phyloP scores from a whole-genome alignment of 2,329 filamentous ascomycete species.

The Colletotrichum lentis region DNA sequence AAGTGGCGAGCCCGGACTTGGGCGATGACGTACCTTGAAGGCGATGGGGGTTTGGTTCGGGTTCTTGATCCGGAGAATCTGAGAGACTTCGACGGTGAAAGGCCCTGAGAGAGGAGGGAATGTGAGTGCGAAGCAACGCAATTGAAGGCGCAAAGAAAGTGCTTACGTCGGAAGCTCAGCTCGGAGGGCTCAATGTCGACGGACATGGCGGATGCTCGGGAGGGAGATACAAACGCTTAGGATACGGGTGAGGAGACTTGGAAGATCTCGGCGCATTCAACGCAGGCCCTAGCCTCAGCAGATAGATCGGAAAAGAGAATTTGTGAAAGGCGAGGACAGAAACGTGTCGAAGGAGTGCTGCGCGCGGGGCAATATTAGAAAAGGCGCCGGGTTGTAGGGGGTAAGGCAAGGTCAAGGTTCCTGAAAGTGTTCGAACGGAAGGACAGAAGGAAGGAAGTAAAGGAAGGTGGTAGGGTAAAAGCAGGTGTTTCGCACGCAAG shows the following conservation, averaged over 20 bases:
- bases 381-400: slow-evolving; percentile 28
- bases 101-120: slow-evolving; percentile 59
- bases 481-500: slow-evolving; percentile 37
- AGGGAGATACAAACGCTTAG: slow-evolving; percentile 23
- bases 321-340: slow-evolving; percentile 24
- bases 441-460: slow-evolving; percentile 14
- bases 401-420: slow-evolving; percentile 18
- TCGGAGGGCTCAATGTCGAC: slow-evolving; percentile 92
- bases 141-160: slow-evolving; percentile 23
- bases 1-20: slow-evolving; percentile 12
- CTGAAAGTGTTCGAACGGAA: slow-evolving; percentile 32
- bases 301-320: slow-evolving; percentile 1
- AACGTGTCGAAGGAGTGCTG: slow-evolving; percentile 33
- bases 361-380: slow-evolving; percentile 31
- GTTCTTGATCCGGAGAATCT: slow-evolving; percentile 72
- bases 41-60: slow-evolving; percentile 68
- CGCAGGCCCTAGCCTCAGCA: slow-evolving; percentile 17
- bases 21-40: slow-evolving; percentile 67
- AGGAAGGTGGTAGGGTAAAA: slow-evolving; percentile 15
- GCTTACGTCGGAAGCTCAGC: slow-evolving; percentile 91
- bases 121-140: slow-evolving; percentile 22
- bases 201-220: slow-evolving; percentile 72
- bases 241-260: slow-evolving; percentile 34
- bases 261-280: slow-evolving; percentile 30
- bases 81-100: slow-evolving; percentile 71